These are phyloP conservation scores for Cryptococcus sp. DNA, from an alignment of 1,284 basidiomycete species.

Conservation along the genomic window DNA sequence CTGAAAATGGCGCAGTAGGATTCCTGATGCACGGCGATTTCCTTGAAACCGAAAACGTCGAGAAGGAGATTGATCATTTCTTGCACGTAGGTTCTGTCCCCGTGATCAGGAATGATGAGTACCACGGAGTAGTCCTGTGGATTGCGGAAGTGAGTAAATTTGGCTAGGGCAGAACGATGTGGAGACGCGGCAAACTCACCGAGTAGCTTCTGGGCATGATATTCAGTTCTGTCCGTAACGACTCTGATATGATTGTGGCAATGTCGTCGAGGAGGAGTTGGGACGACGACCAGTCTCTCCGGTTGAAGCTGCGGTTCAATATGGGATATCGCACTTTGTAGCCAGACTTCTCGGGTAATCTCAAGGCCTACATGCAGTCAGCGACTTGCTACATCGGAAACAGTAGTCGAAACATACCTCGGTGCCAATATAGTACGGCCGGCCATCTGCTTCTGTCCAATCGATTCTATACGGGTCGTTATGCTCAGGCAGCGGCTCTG, in stretches of 20 bases:
- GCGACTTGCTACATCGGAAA: background rate
- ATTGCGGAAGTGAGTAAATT: slow-evolving; percentile 2
- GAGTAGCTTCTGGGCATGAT: slow-evolving; percentile 63
- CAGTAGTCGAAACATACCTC: slow-evolving; percentile 57
- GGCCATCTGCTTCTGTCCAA: slow-evolving; percentile 64
- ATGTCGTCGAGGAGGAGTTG: slow-evolving; percentile 76
- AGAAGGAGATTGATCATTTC: slow-evolving; percentile 77
- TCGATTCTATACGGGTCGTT: slow-evolving; percentile 78
- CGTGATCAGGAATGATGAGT: slow-evolving; percentile 90
- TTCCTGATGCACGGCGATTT: slow-evolving; percentile 88
- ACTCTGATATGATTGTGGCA: slow-evolving; percentile 66
- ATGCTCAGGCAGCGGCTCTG: slow-evolving; percentile 75
- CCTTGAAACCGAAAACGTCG: slow-evolving; percentile 83
- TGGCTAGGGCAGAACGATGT: background rate
- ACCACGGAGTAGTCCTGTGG: slow-evolving; percentile 79
- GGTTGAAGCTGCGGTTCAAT: slow-evolving; percentile 73
- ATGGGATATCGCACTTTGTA: slow-evolving; percentile 79
- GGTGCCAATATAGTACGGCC: slow-evolving; percentile 39
- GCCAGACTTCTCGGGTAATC: slow-evolving; percentile 65
- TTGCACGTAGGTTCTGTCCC: slow-evolving; percentile 78
- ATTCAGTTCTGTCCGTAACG: slow-evolving; percentile 64
- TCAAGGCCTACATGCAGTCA: slow-evolving; percentile 62
- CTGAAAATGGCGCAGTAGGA: slow-evolving; percentile 91
- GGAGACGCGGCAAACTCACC: slow-evolving; percentile 53
- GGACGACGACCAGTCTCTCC: slow-evolving; percentile 67